Base-by-base conservation (phyloP, 768 basidiomycete species). In the Mycena maculata region DNA sequence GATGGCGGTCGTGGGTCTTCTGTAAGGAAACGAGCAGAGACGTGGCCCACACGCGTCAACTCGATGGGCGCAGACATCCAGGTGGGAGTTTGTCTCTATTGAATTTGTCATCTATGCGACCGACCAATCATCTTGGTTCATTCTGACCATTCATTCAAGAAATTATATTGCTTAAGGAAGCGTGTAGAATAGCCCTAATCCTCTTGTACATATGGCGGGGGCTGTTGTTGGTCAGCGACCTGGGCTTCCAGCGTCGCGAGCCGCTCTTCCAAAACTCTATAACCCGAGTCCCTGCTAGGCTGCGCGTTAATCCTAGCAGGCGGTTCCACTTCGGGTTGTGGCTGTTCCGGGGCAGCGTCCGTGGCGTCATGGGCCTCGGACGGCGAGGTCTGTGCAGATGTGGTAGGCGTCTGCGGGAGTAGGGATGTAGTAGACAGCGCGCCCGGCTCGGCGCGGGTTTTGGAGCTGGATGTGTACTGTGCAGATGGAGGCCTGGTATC, bases 21-120 rank as follows among this genome's bases (percentile, higher is more conserved):
- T 1, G 80, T 84, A 27, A 85, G 76, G 70, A 87, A 84, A 42
- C 75, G 77, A 52, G 78, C 63, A 10, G 77, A 65, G 16, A 74
- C 66, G 3, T 75, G 67, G 38, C 77, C 68, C 27, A 79, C 68
- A 25, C 73, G 71, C 33, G 75, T 62, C n/a, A 78, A 72, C 68
- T 78, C 74, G 68, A 78, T 75, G 52, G 76, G 65, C 49, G 60
- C 50, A 33, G 64, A 63, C 67, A 68, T 68, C 30, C 42, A 3
- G 9, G 41, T 30, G 38, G 5, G n/a, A 41, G 30, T 44, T 28
- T 50, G 36, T 8, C 10, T 30, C 2, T 45, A 42, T 36, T 63
- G 49, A 60, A 33, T n/a, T n/a, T n/a, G n/a, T n/a, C n/a, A n/a
- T n/a, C n/a, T n/a, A n/a, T n/a, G n/a, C n/a, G n/a, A n/a, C n/a